phyloP scores from a whole-genome alignment of 176 grass and related monocot species.

The Hsuehochloa calcarea region DNA sequence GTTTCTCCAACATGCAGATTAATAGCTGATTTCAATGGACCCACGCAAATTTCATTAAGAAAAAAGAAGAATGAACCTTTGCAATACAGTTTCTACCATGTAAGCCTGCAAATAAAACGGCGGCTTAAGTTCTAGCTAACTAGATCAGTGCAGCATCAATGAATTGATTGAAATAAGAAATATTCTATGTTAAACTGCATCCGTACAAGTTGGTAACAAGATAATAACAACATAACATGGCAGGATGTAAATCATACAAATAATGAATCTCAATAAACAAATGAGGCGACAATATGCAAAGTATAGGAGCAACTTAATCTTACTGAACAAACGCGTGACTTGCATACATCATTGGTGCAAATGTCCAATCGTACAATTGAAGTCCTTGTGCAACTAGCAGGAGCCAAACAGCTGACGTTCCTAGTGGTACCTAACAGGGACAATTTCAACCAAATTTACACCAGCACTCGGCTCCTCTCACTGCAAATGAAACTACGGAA shows the following conservation, averaged over 20 bases:
- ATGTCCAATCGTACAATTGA: background rate
- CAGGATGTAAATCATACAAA: background rate
- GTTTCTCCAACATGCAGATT: constrained; percentile 4
- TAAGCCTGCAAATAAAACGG: background rate
- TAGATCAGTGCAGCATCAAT: background rate
- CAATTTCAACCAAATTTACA: background rate
- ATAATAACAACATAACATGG: background rate
- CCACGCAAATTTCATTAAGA: background rate
- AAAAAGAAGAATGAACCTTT: background rate
- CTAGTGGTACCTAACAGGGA: background rate
- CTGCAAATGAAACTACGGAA: background rate
- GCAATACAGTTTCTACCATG: background rate
- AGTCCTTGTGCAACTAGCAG: background rate
- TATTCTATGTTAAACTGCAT: background rate
- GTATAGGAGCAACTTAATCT: constrained; percentile 1
- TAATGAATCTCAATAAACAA: background rate
- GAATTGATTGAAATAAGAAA: constrained; percentile 14
- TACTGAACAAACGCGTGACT: background rate
- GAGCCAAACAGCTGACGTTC: background rate
- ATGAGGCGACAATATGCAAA: background rate
- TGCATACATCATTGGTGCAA: background rate
- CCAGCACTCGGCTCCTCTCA: background rate
- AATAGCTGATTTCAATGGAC: background rate
- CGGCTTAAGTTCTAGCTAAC: background rate
- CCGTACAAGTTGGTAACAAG: background rate